Evolutionary conservation across 2,329 filamentous ascomycete species (phyloP), one percentile per base, ranked within the genome.

Genomic region (Arthrobotrys pseudoclavata): DNA sequence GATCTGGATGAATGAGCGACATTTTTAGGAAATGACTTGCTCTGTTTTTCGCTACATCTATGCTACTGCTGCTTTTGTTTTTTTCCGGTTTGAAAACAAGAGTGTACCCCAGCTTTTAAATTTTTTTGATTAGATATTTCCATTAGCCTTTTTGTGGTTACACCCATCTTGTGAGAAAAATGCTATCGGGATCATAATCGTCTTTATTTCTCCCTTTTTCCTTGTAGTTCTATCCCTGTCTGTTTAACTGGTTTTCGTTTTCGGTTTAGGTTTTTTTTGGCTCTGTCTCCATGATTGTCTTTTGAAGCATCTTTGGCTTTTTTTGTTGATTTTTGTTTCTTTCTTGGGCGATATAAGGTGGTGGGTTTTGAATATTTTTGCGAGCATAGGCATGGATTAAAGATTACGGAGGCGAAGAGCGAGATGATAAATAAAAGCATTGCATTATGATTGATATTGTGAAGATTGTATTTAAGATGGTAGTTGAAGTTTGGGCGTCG

Each of bases 1-100:
- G 52, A 67, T 63, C 55, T 77, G 29, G 74, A 77, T 13, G 66
- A 76, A 7, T 76, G 60, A 70, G 15, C 4, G 13, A 22, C 5
- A n/a, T 34, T 18, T 53, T 53, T 24, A 7, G 15, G 24, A 31
- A 53, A 40, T 12, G 12, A 40, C 13, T 3, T 6, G 26, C 4
- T 24, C 22, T 31, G 2, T 29, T 29, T 24, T 53, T 40, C 15
- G 6, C 10, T 50, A 26, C 47, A 6, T 50, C 18, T 13, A 29
- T 6, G 5, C 6, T 53, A 7, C 9, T 29, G 7, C 50, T 29
- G 18, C 24, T 31, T 31, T 18, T 24, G 10, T 15, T 22, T 5
- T 7, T 55, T 31, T n/a, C 20, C 34, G 50, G 18, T n/a, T n/a
- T n/a, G 7, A 10, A 22, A 55, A n/a, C 15, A 5, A 20, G 42